Percentiles rank a stretch among this genome's conserved stretches.
Evolutionary conservation across 2,329 filamentous ascomycete genomes (phyloP).

Genomic region (Paradendryphiella salina): DNA sequence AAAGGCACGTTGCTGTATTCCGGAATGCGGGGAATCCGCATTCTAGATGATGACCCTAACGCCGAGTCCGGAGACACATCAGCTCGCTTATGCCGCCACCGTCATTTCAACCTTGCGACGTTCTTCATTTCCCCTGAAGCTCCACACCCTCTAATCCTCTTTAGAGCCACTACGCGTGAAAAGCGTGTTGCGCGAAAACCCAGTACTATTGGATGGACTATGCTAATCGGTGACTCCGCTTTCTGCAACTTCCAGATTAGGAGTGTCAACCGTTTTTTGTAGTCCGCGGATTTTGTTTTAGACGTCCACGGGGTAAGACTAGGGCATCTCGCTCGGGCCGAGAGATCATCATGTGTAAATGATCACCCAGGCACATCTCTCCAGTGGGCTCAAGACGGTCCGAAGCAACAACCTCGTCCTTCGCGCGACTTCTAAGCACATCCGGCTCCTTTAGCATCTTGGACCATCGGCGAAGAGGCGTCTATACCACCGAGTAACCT

Average conservation of each 20-base stretch:
- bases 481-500: background rate
- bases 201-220: background rate
- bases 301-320: constrained; percentile 16
- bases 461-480: constrained; percentile 3
- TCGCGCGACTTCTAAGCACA: background rate
- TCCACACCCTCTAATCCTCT: constrained; percentile 6
- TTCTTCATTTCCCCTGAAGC: constrained; percentile 16
- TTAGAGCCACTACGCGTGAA: constrained; percentile 4
- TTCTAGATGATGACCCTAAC: background rate
- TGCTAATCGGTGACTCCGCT: background rate
- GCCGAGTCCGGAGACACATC: background rate
- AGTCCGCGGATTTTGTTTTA: constrained; percentile 8
- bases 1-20: constrained; percentile 1
- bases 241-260: constrained; percentile 13
- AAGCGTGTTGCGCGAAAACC: background rate
- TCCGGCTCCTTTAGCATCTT: background rate
- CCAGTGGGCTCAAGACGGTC: constrained; percentile 14
- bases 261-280: constrained; percentile 6
- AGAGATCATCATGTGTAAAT: constrained; percentile 9
- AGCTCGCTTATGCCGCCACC: constrained; percentile 9
- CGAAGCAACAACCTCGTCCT: constrained; percentile 4
- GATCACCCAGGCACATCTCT: constrained; percentile 1
- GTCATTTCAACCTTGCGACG: constrained; percentile 10
- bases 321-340: constrained; percentile 10
- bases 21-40: constrained; percentile 7